A percentile compares a stretch with the other conserved stretches of the same genome.
phyloP scores from a whole-genome alignment of 192 early-diverging fungal species.

The Coemansia sp. region DNA sequence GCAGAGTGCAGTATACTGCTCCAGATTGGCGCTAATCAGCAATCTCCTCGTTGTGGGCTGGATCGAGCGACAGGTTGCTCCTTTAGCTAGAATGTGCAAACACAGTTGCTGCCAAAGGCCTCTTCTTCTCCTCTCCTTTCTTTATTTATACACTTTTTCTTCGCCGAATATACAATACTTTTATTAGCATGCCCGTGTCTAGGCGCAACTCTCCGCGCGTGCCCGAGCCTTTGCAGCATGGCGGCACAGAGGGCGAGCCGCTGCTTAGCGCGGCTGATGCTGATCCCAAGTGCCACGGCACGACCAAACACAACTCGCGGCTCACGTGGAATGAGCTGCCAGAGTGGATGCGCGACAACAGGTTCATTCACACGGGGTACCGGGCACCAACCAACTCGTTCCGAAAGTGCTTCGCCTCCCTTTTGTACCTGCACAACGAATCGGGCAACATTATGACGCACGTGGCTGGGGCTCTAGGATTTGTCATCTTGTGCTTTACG shows the following conservation, averaged over 20 bases:
- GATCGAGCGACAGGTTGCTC: not conserved
- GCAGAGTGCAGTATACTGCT: not conserved
- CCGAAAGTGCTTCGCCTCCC: slow-evolving; percentile 69
- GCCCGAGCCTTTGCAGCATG: too few relatives aligned
- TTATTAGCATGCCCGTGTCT: too few relatives aligned
- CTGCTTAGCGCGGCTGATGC: not conserved
- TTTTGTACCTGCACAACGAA: slow-evolving; percentile 92
- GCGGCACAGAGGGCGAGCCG: not conserved
- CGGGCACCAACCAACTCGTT: slow-evolving; percentile 78
- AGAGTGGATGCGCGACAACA: slow-evolving; percentile 84
- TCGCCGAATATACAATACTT: too few relatives aligned
- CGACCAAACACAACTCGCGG: not conserved
- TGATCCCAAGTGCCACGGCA: slow-evolving; percentile 5
- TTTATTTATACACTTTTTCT: too few relatives aligned
- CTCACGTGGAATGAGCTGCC: slow-evolving; percentile 62
- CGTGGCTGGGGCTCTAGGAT: slow-evolving; percentile 67
- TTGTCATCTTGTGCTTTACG: slow-evolving; percentile 61
- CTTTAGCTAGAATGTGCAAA: not conserved
- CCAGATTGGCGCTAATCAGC: not conserved
- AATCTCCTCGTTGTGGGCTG: not conserved
- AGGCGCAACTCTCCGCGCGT: slow-evolving; percentile 14
- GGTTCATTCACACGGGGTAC: slow-evolving; percentile 80
- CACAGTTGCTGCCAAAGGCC: too few relatives aligned
- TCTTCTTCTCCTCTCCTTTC: not conserved
- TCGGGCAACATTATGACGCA: slow-evolving; percentile 93